A percentile compares a stretch with the other conserved stretches of the same genome.
Conservation (phyloP, 2,329 filamentous ascomycete species). For the Fusarium tupiense region DNA sequence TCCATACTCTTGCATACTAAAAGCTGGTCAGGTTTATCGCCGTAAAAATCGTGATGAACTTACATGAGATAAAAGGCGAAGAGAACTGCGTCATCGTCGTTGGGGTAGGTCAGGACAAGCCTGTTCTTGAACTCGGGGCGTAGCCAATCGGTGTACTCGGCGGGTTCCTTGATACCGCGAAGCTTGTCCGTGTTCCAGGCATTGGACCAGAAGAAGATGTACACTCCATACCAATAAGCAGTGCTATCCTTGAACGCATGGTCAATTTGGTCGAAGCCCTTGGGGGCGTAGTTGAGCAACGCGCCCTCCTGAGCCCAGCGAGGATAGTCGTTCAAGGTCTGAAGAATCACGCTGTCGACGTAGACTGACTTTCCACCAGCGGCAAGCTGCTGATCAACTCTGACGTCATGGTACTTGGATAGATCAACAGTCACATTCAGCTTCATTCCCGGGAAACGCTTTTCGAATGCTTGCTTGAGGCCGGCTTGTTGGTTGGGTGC, state of each 20-base stretch:
- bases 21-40: background rate
- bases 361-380: constrained; percentile 45
- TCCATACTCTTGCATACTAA: constrained; percentile 53
- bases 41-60: constrained; percentile 16
- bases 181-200: constrained; percentile 45
- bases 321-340: constrained; percentile 62
- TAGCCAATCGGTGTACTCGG: constrained; percentile 54
- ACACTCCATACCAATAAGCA: constrained; percentile 54
- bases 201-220: constrained; percentile 51
- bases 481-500: constrained; percentile 51
- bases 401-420: constrained; percentile 63
- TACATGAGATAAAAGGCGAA: constrained; percentile 61
- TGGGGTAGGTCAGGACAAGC: constrained; percentile 64
- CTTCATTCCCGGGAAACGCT: constrained; percentile 58
- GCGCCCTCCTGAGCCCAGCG: constrained; percentile 60
- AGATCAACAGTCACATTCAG: constrained; percentile 65
- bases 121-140: constrained; percentile 63
- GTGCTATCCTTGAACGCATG: constrained; percentile 49
- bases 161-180: constrained; percentile 44
- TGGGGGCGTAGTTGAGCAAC: constrained; percentile 60
- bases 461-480: constrained; percentile 56
- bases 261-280: constrained; percentile 55
- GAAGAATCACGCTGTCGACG: constrained; percentile 55
- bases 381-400: constrained; percentile 57
- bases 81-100: constrained; percentile 66